Evolutionary conservation across 1,284 basidiomycete species (phyloP), one percentile per base, ranked within the genome.

Genomic region (Naganishia albida): DNA sequence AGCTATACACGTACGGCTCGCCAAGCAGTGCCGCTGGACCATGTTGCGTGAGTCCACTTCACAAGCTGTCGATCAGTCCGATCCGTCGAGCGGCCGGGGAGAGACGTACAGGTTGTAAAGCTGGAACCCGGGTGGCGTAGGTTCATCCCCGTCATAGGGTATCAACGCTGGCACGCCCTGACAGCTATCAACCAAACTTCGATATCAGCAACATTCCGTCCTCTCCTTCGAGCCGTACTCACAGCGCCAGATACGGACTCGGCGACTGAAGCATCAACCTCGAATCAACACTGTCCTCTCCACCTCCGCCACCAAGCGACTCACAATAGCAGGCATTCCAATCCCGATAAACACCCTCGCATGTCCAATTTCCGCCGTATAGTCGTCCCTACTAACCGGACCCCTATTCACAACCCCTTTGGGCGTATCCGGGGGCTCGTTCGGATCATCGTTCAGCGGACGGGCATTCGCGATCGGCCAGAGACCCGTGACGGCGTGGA

Each of bases 1-100:
- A 60, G 56, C 46, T 60, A 50, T 60, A 60, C 46, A 40, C 56
- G 30, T 60, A 60, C 10, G 56, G 56, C 34, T 60, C 56, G 2
- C 56, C 56, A 2, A 60, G 20, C 3, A 39, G 28, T 18, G 46
- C 56, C 12, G 34, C 46, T 2, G 46, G 56, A 1, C 56, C 56
- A 16, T 60, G 56, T 49, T 60, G 46, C 1, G 46, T 60, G 13
- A 15, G n/a, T n/a, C 46, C 56, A 7, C 56, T 49, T 7, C 46
- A 26, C 6, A 12, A 26, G 13, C 46, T 20, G 18, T 23, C 23
- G 15, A 34, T 40, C n/a, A 26, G 30, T 34, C 13, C 34, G 15
- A 60, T 3, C 15, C n/a, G 2, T 12, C 10, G 18, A 6, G 4
- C 8, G 8, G 3, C 16, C n/a, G n/a, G n/a, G n/a, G 6, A 34